Base-by-base conservation (phyloP, 2,329 filamentous ascomycete species). In the Aspergillus chevalieri region DNA sequence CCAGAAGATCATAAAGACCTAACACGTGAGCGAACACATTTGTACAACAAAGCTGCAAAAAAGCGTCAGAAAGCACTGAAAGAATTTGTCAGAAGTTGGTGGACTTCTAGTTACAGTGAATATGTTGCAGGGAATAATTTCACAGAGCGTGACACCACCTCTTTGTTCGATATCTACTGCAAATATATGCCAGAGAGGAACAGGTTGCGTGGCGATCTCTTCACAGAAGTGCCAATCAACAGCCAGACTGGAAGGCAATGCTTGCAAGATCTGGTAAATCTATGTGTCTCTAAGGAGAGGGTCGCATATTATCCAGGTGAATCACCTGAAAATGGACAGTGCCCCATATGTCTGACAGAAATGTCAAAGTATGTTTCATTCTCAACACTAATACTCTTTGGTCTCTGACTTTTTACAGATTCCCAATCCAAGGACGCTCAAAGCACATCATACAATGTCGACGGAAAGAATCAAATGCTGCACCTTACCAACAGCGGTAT, bases 241-340 rank as follows among this genome's bases (percentile, higher is more conserved):
- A 36, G 33, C 33, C 33, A 36, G 33, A 36, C 33, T 36, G 43
- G 54, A 39, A 49, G 50, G 46, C 41, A 57, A 41, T 62, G 48
- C 24, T 42, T 62, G 8, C 33, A 53, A 3, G 54, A 62, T 42
- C 55, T 60, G 26, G 48, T 57, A 4, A 43, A 45, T 21, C 47
- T 60, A 19, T 58, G 42, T 15, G 57, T 6, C 12, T 54, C 47
- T 26, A 51, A 43, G n/a, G 52, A 55, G 47, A 50, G 43, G 7
- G 44, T 57, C 12, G 47, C 38, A 38, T 59, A 55, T 30, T 55
- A 55, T 47, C 48, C 45, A 7, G 51, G 45, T 7, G n/a, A 46
- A 14, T 10, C 6, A 8, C 45, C 45, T 2, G 12, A 44, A 3
- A 6, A 46, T n/a, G 48, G 47, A 9, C 45, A 15, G 15, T 50